Conservation (phyloP, 305 asterid genomes). For the Stenogyne calaminthoides region DNA sequence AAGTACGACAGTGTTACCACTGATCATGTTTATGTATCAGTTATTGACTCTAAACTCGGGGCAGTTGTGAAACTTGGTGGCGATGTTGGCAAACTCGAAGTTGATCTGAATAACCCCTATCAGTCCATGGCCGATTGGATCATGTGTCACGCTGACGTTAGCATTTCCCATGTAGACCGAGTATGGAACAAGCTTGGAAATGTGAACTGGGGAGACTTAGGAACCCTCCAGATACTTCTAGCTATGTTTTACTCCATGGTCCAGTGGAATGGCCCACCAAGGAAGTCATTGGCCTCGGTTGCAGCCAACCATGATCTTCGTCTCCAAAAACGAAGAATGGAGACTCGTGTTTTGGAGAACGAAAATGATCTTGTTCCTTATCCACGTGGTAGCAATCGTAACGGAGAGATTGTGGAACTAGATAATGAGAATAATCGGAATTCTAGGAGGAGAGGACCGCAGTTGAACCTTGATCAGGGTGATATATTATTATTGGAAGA, state of each 20-base stretch:
- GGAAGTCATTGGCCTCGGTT: slow-evolving; percentile 69
- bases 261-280: slow-evolving; percentile 75
- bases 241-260: slow-evolving; percentile 64
- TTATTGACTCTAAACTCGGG: slow-evolving; percentile 66
- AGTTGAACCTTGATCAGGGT: slow-evolving; percentile 52
- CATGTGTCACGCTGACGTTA: slow-evolving; percentile 56
- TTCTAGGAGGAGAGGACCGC: slow-evolving; percentile 39
- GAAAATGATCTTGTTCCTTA: slow-evolving; percentile 43
- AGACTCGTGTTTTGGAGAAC: slow-evolving; percentile 38
- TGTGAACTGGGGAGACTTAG: slow-evolving; percentile 85
- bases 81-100: slow-evolving; percentile 65
- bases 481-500: slow-evolving; percentile 69
- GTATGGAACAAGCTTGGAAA: slow-evolving; percentile 91
- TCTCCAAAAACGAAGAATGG: slow-evolving; percentile 70
- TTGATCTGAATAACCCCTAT: slow-evolving; percentile 61
- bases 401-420: slow-evolving; percentile 52
- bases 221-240: slow-evolving; percentile 64
- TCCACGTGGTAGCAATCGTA: slow-evolving; percentile 26
- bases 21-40: slow-evolving; percentile 59
- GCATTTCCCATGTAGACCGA: slow-evolving; percentile 58
- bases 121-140: slow-evolving; percentile 76
- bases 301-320: slow-evolving; percentile 74
- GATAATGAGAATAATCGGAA: slow-evolving; percentile 35
- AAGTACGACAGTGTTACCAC: slow-evolving; percentile 40
- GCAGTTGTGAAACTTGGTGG: slow-evolving; percentile 74